These are phyloP conservation scores for Oryza glaberrima DNA, from an alignment of 176 grass and related monocot species.

Conservation along the genomic window DNA sequence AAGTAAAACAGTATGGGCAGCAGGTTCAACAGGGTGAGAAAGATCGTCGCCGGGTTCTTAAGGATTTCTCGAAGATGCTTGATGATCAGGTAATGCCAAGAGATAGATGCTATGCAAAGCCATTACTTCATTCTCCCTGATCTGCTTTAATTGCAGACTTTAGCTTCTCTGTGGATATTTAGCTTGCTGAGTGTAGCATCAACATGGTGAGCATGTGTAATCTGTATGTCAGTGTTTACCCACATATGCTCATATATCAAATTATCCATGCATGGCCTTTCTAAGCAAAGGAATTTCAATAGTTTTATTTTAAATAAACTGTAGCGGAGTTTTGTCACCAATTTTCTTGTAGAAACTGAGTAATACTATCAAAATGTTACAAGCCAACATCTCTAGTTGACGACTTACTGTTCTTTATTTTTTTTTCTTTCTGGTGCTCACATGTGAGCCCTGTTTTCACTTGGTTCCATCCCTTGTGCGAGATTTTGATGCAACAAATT, in stretches of 20 bases:
- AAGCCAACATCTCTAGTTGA: background rate
- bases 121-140: slow-evolving; percentile 6
- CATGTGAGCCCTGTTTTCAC: slow-evolving; percentile 4
- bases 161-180: slow-evolving; percentile 40
- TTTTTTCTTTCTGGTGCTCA: slow-evolving; percentile 15
- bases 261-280: slow-evolving; percentile 28
- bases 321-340: background rate
- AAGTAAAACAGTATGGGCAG: slow-evolving; percentile 82
- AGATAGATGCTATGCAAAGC: background rate
- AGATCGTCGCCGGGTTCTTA: slow-evolving; percentile 76
- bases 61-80: slow-evolving; percentile 97
- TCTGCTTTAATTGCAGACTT: slow-evolving; percentile 39
- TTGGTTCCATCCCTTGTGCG: background rate
- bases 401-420: background rate
- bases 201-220: slow-evolving; percentile 26
- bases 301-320: background rate
- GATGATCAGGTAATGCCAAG: slow-evolving; percentile 84
- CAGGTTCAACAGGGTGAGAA: slow-evolving; percentile 82
- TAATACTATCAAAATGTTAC: background rate
- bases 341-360: background rate
- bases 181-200: slow-evolving; percentile 34
- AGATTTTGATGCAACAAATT: slow-evolving; percentile 14
- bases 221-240: slow-evolving; percentile 2
- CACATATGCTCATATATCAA: slow-evolving; percentile 14
- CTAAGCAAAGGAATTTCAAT: background rate